Evolutionary conservation across 176 grass and related monocot genomes (phyloP).

Genomic region (Guadua angustifolia): DNA sequence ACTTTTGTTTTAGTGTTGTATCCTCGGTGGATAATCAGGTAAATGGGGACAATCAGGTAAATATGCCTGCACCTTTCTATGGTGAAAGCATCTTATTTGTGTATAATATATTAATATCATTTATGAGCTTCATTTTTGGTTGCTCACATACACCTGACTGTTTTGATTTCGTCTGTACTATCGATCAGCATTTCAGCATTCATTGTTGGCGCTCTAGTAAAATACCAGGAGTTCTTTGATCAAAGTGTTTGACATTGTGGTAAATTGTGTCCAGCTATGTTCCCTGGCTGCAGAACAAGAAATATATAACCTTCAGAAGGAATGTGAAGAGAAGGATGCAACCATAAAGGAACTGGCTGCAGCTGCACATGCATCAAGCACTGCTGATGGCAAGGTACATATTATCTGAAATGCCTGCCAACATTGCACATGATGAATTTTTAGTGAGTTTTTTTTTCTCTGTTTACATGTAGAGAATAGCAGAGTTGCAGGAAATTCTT

Average conservation of each 20-base stretch:
- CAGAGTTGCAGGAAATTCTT: constrained; percentile 73
- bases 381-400: constrained; percentile 64
- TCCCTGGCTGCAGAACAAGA: constrained; percentile 71
- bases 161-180: constrained; percentile 3
- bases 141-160: background rate
- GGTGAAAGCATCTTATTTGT: background rate
- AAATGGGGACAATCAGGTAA: constrained; percentile 66
- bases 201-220: background rate
- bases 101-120: background rate
- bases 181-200: constrained; percentile 2
- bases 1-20: constrained; percentile 87
- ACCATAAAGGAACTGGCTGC: constrained; percentile 71
- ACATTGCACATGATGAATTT: background rate
- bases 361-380: constrained; percentile 56
- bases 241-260: constrained; percentile 17
- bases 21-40: constrained; percentile 81
- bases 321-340: constrained; percentile 87
- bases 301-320: constrained; percentile 84
- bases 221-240: background rate
- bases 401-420: background rate
- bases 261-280: constrained; percentile 60
- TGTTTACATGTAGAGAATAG: constrained; percentile 70
- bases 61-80: background rate
- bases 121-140: background rate
- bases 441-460: constrained; percentile 5